Evolutionary conservation across 768 basidiomycete species (phyloP).

Genomic region (Daedalea quercina): DNA sequence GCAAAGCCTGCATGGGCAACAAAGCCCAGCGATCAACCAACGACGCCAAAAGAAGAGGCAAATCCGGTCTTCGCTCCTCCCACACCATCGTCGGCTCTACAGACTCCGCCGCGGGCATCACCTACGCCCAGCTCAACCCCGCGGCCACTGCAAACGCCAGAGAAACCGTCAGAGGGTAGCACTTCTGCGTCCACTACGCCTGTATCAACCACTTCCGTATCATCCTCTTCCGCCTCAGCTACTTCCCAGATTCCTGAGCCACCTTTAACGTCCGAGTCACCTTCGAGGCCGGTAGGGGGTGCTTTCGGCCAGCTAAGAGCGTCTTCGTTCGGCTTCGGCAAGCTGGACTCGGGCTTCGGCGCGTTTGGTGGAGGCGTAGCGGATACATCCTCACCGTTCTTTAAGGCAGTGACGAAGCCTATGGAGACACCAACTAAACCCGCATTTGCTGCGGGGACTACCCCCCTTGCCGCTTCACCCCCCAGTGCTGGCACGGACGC

Average conservation of each 20-base stretch:
- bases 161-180: neutral
- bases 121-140: conserved; percentile 2
- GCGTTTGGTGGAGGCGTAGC: conserved; percentile 1
- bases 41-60: conserved; percentile 1
- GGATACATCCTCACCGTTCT: neutral
- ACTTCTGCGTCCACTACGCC: no score
- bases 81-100: neutral
- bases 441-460: neutral
- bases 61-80: neutral
- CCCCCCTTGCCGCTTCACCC: neutral
- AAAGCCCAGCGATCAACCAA: neutral
- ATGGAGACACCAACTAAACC: neutral
- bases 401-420: neutral
- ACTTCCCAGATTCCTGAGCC: no score
- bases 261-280: neutral
- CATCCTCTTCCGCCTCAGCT: neutral
- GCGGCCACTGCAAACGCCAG: neutral
- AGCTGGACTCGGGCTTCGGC: conserved; percentile 12
- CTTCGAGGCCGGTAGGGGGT: conserved; percentile 3
- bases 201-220: neutral
- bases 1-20: conserved; percentile 10
- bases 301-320: conserved; percentile 14
- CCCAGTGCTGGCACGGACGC: conserved; percentile 4
- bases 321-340: conserved; percentile 11
- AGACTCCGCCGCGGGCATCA: neutral